A percentile compares a stretch with the other conserved stretches of the same genome.
Conservation (phyloP, 2,329 filamentous ascomycete genomes). For the Fonsecaea monophora region DNA sequence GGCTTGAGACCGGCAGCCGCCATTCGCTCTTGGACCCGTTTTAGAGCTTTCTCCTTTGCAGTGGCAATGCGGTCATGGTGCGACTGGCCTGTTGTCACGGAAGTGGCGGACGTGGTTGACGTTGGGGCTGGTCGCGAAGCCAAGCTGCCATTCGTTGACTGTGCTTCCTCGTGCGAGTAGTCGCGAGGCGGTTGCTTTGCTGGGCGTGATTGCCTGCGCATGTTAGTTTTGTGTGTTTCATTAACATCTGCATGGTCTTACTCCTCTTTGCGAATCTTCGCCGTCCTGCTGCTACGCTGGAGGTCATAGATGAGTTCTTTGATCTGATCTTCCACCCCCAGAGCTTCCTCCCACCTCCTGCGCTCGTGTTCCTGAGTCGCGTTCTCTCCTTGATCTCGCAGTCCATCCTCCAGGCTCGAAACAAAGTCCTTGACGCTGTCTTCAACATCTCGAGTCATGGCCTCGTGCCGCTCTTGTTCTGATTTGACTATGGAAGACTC, state of each 20-base stretch:
- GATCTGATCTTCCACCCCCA: constrained; percentile 95
- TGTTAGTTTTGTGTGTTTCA: constrained; percentile 17
- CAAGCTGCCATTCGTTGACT: constrained; percentile 54
- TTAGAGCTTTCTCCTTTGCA: constrained; percentile 95
- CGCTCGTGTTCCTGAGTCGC: constrained; percentile 86
- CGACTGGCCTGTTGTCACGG: constrained; percentile 84
- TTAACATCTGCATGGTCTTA: constrained; percentile 44
- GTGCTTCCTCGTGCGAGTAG: constrained; percentile 58
- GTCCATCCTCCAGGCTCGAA: constrained; percentile 79
- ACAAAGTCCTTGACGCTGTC: constrained; percentile 92
- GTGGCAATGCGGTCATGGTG: constrained; percentile 93
- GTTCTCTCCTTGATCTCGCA: constrained; percentile 80
- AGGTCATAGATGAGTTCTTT: constrained; percentile 98
- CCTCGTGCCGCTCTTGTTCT: constrained; percentile 92
- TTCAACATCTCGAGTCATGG: constrained; percentile 95
- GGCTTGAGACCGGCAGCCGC: constrained; percentile 91
- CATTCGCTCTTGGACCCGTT: constrained; percentile 94
- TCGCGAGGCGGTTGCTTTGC: constrained; percentile 58
- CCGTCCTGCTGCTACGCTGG: constrained; percentile 80
- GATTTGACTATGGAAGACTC: constrained; percentile 80
- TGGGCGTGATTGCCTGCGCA: constrained; percentile 59
- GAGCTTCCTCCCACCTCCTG: constrained; percentile 91
- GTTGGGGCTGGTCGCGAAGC: constrained; percentile 53
- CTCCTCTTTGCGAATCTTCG: constrained; percentile 71
- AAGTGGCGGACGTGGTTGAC: constrained; percentile 61